Evolutionary conservation across 2,329 filamentous ascomycete species (phyloP).

Genomic region (Xylogone sp.): DNA sequence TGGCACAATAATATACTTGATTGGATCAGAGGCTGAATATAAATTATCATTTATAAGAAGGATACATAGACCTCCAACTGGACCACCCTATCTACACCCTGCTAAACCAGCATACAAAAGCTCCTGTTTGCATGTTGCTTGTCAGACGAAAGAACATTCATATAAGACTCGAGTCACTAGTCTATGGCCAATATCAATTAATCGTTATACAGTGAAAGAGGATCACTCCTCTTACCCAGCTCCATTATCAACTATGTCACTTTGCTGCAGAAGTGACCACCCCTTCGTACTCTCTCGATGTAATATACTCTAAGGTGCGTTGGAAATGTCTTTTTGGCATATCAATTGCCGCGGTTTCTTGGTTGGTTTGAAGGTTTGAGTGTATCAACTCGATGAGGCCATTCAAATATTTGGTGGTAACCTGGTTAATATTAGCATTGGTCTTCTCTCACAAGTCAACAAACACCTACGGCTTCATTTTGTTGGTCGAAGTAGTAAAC

Average conservation of each 20-base stretch:
- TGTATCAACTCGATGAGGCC: constrained; percentile 97
- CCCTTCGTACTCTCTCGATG: constrained; percentile 86
- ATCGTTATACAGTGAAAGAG: constrained; percentile 20
- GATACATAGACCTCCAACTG: background rate
- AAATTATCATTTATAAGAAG: too few species aligned
- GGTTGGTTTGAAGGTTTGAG: constrained; percentile 84
- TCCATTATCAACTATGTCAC: constrained; percentile 42
- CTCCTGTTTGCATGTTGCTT: background rate
- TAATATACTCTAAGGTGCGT: constrained; percentile 91
- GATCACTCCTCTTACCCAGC: background rate
- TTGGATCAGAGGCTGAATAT: too few species aligned
- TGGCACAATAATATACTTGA: too few species aligned
- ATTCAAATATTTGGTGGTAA: constrained; percentile 97
- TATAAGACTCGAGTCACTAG: background rate
- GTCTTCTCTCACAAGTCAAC: background rate
- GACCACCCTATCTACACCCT: background rate
- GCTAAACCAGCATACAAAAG: background rate
- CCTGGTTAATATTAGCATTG: constrained; percentile 33
- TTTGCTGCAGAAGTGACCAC: constrained; percentile 53
- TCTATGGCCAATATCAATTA: background rate
- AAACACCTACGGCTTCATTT: constrained; percentile 77
- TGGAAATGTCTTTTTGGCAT: constrained; percentile 91
- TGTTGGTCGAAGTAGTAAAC: constrained; percentile 99
- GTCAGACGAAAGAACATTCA: background rate
- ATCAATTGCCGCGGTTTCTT: constrained; percentile 78